phyloP scores from a whole-genome alignment of 2,329 filamentous ascomycete species.

The Pseudogymnoascus sp. region DNA sequence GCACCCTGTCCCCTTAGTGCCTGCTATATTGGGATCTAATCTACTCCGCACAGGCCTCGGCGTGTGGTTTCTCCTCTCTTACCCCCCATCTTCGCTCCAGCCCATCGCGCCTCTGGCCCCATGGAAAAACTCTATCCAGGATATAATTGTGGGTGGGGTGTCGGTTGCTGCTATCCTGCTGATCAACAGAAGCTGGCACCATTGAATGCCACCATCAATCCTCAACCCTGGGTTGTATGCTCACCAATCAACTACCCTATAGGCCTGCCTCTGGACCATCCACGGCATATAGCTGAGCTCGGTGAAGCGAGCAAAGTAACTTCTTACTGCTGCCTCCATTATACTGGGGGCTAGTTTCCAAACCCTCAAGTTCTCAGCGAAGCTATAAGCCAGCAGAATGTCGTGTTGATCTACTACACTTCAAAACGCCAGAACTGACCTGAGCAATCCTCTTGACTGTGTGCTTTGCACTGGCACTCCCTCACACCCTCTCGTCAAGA shows the following conservation, averaged over 20 bases:
- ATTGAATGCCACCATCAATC: not conserved
- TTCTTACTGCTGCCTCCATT: not conserved
- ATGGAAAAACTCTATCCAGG: not conserved
- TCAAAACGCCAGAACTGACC: not conserved
- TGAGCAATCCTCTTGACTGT: not conserved
- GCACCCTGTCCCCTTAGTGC: not conserved
- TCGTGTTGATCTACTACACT: not conserved
- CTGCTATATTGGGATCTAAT: not conserved
- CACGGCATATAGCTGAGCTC: not conserved
- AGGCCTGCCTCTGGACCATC: not conserved
- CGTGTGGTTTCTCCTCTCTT: conserved; percentile 4
- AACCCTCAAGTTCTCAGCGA: not conserved
- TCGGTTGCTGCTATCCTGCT: not conserved
- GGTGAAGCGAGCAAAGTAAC: not conserved
- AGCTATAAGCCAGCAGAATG: not conserved
- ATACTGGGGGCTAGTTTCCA: not conserved
- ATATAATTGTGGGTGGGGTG: not conserved
- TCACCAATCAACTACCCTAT: not conserved
- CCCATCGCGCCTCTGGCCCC: not conserved
- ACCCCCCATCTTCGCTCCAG: not conserved
- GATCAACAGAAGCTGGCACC: not conserved
- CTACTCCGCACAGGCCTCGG: not conserved
- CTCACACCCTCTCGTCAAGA: not conserved
- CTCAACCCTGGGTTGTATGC: not conserved
- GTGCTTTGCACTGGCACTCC: not conserved